A percentile compares a stretch with the other conserved stretches of the same genome.
These are phyloP conservation scores for Mycena citricolor DNA, from an alignment of 1,284 basidiomycete species.

Conservation along the genomic window DNA sequence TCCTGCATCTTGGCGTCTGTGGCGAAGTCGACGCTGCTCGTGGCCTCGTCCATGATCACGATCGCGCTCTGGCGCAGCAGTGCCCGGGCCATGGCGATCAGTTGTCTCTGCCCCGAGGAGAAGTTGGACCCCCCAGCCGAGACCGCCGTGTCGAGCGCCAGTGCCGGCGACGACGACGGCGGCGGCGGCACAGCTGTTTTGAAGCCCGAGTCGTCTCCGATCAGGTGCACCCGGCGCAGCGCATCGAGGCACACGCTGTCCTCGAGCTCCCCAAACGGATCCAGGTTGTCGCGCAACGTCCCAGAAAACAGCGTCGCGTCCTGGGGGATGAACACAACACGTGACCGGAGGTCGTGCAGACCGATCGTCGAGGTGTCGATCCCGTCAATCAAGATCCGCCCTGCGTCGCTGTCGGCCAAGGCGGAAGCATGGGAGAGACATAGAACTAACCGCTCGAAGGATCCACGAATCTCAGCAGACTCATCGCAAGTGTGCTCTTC, in stretches of 20 bases:
- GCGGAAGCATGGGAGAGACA: too few species aligned
- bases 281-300: constrained; percentile 79
- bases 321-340: constrained; percentile 75
- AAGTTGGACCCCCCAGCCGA: constrained; percentile 83
- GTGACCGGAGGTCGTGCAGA: constrained; percentile 69
- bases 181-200: constrained; percentile 50
- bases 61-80: constrained; percentile 74
- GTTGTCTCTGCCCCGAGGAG: constrained; percentile 81
- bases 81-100: constrained; percentile 79
- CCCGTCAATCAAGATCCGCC: constrained; percentile 33
- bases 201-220: constrained; percentile 48
- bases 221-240: constrained; percentile 65
- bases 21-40: constrained; percentile 73
- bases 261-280: constrained; percentile 46
- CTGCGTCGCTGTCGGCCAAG: constrained; percentile 79
- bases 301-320: constrained; percentile 85
- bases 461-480: constrained; percentile 32
- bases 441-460: too few species aligned
- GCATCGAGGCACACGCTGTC: constrained; percentile 77
- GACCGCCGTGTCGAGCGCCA: constrained; percentile 72
- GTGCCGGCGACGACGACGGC: constrained; percentile 45
- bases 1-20: constrained; percentile 79
- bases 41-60: constrained; percentile 85
- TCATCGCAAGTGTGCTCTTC: constrained; percentile 86
- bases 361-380: constrained; percentile 71